Evolutionary conservation across 257 asterid species (phyloP).

Genomic region (Salvia miltiorrhiza): DNA sequence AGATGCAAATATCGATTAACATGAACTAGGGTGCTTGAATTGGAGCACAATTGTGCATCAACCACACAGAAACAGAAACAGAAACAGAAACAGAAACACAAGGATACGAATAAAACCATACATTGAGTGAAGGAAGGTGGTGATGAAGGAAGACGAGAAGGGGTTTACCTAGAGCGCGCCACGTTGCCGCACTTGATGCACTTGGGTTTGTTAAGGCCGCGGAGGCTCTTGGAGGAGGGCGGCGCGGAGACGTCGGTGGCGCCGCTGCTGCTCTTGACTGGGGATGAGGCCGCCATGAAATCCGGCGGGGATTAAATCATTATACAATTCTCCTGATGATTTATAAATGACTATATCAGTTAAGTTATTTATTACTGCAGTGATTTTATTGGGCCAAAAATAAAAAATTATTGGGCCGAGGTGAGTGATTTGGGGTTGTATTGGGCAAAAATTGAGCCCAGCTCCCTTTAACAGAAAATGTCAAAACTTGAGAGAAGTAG

Average conservation of each 20-base stretch:
- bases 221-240: slow-evolving; percentile 77
- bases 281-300: slow-evolving; percentile 48
- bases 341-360: too few relatives aligned
- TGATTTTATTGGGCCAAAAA: too few relatives aligned
- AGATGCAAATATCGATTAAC: not conserved
- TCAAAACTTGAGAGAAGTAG: not conserved
- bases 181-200: slow-evolving; percentile 97
- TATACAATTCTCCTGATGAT: too few relatives aligned
- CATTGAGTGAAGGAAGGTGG: not conserved
- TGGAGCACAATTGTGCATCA: not conserved
- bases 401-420: not conserved
- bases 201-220: too few relatives aligned
- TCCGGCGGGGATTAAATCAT: slow-evolving; percentile 4
- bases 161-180: slow-evolving; percentile 85
- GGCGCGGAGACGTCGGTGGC: slow-evolving; percentile 27
- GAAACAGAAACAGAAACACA: not conserved
- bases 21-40: slow-evolving; percentile 1
- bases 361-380: too few relatives aligned
- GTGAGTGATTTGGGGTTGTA: not conserved
- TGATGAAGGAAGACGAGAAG: not conserved
- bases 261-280: slow-evolving; percentile 40
- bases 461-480: not conserved
- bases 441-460: not conserved
- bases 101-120: not conserved
- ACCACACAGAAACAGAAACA: not conserved